Base-by-base conservation (phyloP, 2,329 filamentous ascomycete species). In the Apiospora hydei region DNA sequence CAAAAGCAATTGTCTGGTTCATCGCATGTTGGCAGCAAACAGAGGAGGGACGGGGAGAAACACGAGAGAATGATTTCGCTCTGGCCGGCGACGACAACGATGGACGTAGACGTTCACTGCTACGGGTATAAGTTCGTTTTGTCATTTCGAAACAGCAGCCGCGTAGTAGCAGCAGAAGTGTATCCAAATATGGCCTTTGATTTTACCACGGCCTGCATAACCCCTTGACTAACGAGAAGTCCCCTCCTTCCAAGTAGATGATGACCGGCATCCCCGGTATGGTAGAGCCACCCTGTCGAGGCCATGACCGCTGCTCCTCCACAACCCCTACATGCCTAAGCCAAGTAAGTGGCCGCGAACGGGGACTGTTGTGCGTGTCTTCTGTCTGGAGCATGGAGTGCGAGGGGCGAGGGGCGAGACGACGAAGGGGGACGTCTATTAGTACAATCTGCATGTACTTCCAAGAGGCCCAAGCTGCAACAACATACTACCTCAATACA, bases 251-350 rank as follows among this genome's bases (percentile, higher is more conserved):
- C 34, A 38, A 38, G 34, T 38, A 21, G 18, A n/a, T 41, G 18
- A n/a, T 41, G 34, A 41, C 57, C 57, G 38, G 57, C 57, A 64
- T 24, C 10, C 30, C 57, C 34, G 57, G 57, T 38, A 61, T n/a
- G 16, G 16, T 30, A 34, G 30, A 61, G 16, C 49, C 30, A 61
- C 57, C 34, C 34, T 64, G 34, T 21, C 57, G 57, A 41, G 57
- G 30, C 34, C 34, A 64, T 24, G 57, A 64, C 30, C 18, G 57
- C 57, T 41, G 57, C 57, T 64, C 57, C 57, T 64, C 57, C 57
- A 64, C 57, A 41, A 64, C 34, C 34, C 34, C 34, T 38, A 38
- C 34, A 38, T 38, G 34, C 34, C 34, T 38, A 38, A 38, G 34
- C 34, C 34, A 38, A 30, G 5, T 53, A 24, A 61, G 38, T 61